These are phyloP conservation scores for Beta macrorhiza DNA, from an alignment of 179 eudicot genomes.

Conservation along the genomic window DNA sequence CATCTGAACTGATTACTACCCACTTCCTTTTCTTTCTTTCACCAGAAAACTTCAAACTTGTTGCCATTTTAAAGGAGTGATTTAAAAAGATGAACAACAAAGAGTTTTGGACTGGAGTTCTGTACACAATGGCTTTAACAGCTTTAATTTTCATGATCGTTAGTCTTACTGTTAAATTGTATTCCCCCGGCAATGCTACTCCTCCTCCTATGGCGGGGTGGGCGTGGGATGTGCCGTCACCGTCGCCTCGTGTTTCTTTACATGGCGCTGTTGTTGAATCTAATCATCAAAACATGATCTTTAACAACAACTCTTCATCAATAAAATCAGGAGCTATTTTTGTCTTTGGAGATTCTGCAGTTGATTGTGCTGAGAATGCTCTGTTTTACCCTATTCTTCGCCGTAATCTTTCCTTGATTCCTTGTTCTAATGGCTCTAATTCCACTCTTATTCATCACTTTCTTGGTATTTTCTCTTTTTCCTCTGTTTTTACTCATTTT, in stretches of 20 bases:
- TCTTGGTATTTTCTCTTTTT: conserved; percentile 40
- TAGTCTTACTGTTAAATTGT: neutral
- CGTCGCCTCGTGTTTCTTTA: too few relatives aligned
- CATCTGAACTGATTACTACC: conserved; percentile 17
- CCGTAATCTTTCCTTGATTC: conserved; percentile 41
- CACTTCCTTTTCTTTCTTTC: conserved; percentile 17
- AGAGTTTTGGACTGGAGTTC: too few relatives aligned
- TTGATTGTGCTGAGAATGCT: conserved; percentile 65
- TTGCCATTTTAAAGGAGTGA: neutral
- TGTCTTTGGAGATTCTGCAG: conserved; percentile 61
- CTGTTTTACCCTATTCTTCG: conserved; percentile 46
- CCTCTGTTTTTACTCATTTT: neutral
- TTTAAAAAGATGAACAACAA: too few relatives aligned
- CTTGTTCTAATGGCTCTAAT: conserved; percentile 48
- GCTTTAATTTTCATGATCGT: conserved; percentile 1
- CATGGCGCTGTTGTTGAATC: too few relatives aligned
- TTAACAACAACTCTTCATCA: neutral
- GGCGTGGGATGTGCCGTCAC: neutral
- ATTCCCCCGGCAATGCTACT: too few relatives aligned
- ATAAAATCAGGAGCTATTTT: conserved; percentile 36
- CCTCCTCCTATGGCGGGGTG: neutral
- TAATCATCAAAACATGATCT: neutral
- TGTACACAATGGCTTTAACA: neutral
- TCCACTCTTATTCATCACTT: conserved; percentile 49
- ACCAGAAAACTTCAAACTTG: neutral